Percentiles rank a stretch among this genome's conserved stretches.
Evolutionary conservation across 2,329 filamentous ascomycete species (phyloP).

Genomic region (Phyllosticta citriasiana): DNA sequence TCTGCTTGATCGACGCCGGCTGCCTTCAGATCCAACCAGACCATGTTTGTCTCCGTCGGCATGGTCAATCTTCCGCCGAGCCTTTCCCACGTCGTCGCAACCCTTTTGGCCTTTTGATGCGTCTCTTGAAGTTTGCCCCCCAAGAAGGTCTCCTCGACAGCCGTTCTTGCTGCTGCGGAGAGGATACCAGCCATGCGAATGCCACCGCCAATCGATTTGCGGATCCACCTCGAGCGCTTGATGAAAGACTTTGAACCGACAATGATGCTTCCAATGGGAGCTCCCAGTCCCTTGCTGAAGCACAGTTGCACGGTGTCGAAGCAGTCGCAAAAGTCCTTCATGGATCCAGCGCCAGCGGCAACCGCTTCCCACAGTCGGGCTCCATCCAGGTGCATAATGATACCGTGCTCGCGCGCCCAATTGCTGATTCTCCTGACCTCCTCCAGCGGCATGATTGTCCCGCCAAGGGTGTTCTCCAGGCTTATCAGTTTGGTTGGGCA

Average conservation of each 20-base stretch:
- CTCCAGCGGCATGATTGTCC: slow-evolving; percentile 64
- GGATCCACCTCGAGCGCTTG: slow-evolving; percentile 61
- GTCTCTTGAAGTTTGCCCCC: slow-evolving; percentile 51
- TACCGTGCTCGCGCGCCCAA: slow-evolving; percentile 53
- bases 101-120: slow-evolving; percentile 52
- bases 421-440: slow-evolving; percentile 60
- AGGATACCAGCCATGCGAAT: slow-evolving; percentile 68
- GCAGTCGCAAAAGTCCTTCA: slow-evolving; percentile 56
- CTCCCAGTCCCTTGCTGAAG: slow-evolving; percentile 74
- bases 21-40: slow-evolving; percentile 66
- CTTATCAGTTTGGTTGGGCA: slow-evolving; percentile 75
- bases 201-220: slow-evolving; percentile 74
- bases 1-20: slow-evolving; percentile 44
- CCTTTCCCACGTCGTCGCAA: slow-evolving; percentile 56
- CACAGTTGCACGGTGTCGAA: slow-evolving; percentile 71
- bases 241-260: slow-evolving; percentile 50
- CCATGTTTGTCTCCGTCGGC: slow-evolving; percentile 84
- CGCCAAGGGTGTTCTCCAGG: slow-evolving; percentile 77
- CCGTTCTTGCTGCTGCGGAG: slow-evolving; percentile 63
- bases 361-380: slow-evolving; percentile 77
- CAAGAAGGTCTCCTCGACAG: slow-evolving; percentile 70
- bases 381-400: slow-evolving; percentile 69
- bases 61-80: slow-evolving; percentile 59
- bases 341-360: slow-evolving; percentile 54
- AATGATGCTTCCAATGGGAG: slow-evolving; percentile 68